phyloP scores from a whole-genome alignment of 331 rosid species.

The Quercus lobata region DNA sequence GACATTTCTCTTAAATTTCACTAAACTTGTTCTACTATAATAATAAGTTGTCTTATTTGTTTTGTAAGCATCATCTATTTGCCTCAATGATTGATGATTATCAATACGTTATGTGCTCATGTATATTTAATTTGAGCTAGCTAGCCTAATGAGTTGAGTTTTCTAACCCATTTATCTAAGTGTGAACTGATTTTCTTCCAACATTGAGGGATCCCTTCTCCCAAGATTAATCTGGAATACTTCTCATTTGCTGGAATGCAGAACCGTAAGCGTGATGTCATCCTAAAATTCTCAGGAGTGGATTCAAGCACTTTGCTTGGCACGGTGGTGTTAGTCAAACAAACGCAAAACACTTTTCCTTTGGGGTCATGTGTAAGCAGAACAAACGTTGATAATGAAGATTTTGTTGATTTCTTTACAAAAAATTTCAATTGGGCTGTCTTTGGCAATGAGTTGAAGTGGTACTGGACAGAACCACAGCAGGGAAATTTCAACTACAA shows the following conservation, averaged over 20 bases:
- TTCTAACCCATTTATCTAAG: not conserved
- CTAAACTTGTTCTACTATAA: not conserved
- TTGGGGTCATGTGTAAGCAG: slow-evolving; percentile 81
- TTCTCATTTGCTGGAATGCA: slow-evolving; percentile 28
- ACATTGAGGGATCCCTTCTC: not conserved
- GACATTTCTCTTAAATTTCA: not conserved
- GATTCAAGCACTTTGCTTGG: slow-evolving; percentile 31
- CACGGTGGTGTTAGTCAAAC: slow-evolving; percentile 64
- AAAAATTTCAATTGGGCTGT: slow-evolving; percentile 98
- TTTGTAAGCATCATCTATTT: not conserved
- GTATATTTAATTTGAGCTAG: not conserved
- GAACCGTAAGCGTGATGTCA: slow-evolving; percentile 81
- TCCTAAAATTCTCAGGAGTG: slow-evolving; percentile 65
- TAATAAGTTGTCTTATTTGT: not conserved
- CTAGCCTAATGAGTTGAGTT: not conserved
- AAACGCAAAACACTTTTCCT: slow-evolving; percentile 66
- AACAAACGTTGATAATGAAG: slow-evolving; percentile 92
- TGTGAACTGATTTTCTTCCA: not conserved
- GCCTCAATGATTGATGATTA: not conserved
- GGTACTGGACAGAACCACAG: slow-evolving; percentile 97
- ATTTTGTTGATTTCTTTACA: slow-evolving; percentile 68
- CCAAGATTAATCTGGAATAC: slow-evolving; percentile 5
- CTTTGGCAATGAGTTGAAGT: slow-evolving; percentile 93
- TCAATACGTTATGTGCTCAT: not conserved
- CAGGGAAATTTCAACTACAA: slow-evolving; percentile 73